Base-by-base conservation (phyloP, 768 basidiomycete genomes). In the Leccinum olivaceopallidum region DNA sequence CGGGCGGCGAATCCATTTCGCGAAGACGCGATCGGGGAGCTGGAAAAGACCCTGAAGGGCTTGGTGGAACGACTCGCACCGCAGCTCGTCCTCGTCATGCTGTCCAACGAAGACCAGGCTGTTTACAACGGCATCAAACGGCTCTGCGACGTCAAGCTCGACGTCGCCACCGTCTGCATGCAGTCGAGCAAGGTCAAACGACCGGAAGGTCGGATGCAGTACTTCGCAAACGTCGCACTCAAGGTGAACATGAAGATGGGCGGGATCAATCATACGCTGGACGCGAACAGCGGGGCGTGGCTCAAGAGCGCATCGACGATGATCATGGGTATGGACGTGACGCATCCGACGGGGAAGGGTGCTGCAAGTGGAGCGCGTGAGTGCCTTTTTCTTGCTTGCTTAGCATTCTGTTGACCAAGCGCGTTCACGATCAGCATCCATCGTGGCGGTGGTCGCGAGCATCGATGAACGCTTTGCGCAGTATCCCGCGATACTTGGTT, bases 151-250 rank as follows among this genome's bases (percentile, higher is more conserved):
- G 70, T 80, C 51, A 72, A 70, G 57, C 71, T 84, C n/a, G 81
- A 80, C 55, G 73, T 78, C 3, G 65, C 84, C 9, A 89, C 86
- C 3, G 85, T 92, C 3, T 94, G 91, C 62, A 88, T 89, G 32
- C 90, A 90, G 58, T 76, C 84, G 0, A 68, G 71, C 24, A 93
- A 90, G 70, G 83, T 93, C 65, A 79, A 81, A 42, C 51, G 44
- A 14, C 1, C 6, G 53, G 87, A 84, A 67, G 83, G 86, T 59
- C 84, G 74, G 65, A 44, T 62, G 53, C 83, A 83, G 55, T 84
- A 84, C 63, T 80, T 76, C 62, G 84, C 83, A 14, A 84, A 83
- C 60, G 80, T 85, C 47, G 81, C 82, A 1, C 69, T 84, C 42
- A 85, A 85, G 71, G 71, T 82, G 34, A 84, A 84, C 66, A 81